Percentiles rank a stretch among this genome's conserved stretches.
Conservation (phyloP, 1,284 basidiomycete species). For the Veloboletus limbatus region DNA sequence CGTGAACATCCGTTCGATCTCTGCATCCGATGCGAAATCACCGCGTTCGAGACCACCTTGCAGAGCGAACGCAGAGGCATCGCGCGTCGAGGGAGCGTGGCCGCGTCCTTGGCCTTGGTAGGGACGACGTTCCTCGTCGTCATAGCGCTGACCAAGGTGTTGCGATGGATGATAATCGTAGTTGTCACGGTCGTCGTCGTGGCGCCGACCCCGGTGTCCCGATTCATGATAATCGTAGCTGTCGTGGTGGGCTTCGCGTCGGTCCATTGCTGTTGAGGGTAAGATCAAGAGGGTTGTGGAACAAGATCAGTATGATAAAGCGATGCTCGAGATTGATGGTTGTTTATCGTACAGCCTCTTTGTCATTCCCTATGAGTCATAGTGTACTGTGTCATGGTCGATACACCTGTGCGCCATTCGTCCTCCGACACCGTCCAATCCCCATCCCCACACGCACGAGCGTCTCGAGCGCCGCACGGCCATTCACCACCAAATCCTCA, state of each 20-base stretch:
- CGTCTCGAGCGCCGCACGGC: slow-evolving; percentile 80
- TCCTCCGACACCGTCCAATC: slow-evolving; percentile 50
- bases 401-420: slow-evolving; percentile 11
- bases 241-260: slow-evolving; percentile 10
- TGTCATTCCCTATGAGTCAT: too few species aligned
- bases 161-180: slow-evolving; percentile 1
- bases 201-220: neutral
- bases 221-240: slow-evolving; percentile 1
- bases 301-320: too few species aligned
- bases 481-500: slow-evolving; percentile 85
- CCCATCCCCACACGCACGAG: slow-evolving; percentile 87
- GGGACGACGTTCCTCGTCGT: neutral
- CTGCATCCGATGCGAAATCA: slow-evolving; percentile 31
- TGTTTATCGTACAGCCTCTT: slow-evolving; percentile 6
- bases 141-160: neutral
- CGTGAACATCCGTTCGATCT: slow-evolving; percentile 23
- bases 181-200: neutral
- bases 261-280: slow-evolving; percentile 10
- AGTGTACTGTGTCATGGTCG: too few species aligned
- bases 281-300: neutral
- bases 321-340: neutral
- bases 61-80: neutral
- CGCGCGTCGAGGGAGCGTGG: neutral
- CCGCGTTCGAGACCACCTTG: slow-evolving; percentile 22
- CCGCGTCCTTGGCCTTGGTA: neutral